Base-by-base conservation (phyloP, 768 basidiomycete genomes). In the Fistulinella prunicolor region DNA sequence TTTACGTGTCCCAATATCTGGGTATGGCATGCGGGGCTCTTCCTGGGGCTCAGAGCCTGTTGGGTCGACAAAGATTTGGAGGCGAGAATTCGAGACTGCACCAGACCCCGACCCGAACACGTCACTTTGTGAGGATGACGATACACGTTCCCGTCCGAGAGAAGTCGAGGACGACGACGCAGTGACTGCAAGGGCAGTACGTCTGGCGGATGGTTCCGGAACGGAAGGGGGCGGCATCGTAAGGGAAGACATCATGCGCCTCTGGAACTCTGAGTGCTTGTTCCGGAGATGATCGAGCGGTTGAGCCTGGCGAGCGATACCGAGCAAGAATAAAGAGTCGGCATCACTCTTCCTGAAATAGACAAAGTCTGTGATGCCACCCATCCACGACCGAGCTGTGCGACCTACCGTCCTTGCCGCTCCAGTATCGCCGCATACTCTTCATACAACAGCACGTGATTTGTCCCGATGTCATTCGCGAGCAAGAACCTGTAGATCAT, bases 401-500 rank as follows among this genome's bases (percentile, higher is more conserved):
- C 3, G 9, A 58, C 80, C 50, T 61, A 95, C 95, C 88, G 76
- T 48, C 85, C 85, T 58, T 86, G 80, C 47, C 86, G 72, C 67
- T 98, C 96, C 38, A 94, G 72, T 13, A 86, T 83, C 28, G 80
- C 77, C 0, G 94, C 94, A 67, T 85, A 88, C 66, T 97, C 94
- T 68, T 98, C 95, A 59, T 98, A 98, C 21, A 98, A 71, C 36
- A 91, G 65, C 5, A 87, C 85, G 59, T 85, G 82, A 8, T 70
- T 73, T 38, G 89, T 86, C 5, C 93, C 96, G 55, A 98, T 88
- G 57, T 96, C 92, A 58, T 93, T 94, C 6, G 85, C 85, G 54
- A 96, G 75, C 63, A 97, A 69, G 69, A 94, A 98, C 54, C 82
- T 79, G 75, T 88, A 97, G 55, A 98, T 86, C 65, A 94, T 79